Evolutionary conservation across 495 filamentous ascomycete species (phyloP).

Genomic region (Trichoderma virens): DNA sequence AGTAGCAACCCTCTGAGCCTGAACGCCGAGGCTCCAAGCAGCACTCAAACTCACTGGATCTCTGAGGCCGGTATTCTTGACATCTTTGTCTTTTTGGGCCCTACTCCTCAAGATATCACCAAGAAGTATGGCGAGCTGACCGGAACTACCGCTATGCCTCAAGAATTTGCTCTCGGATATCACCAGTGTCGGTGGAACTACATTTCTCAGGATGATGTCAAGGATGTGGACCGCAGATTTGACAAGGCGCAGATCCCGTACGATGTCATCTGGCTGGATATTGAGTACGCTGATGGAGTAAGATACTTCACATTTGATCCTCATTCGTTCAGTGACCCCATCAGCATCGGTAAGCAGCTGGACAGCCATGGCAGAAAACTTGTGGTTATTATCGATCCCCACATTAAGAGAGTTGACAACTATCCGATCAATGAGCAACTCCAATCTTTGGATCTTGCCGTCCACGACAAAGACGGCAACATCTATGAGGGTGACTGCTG

Average conservation of each 20-base stretch:
- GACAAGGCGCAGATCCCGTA: constrained; percentile 92
- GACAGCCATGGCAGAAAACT: constrained; percentile 79
- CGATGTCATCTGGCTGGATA: constrained; percentile 97
- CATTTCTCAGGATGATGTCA: constrained; percentile 90
- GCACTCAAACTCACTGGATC: constrained; percentile 92
- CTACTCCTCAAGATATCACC: constrained; percentile 70
- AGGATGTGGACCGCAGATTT: constrained; percentile 91
- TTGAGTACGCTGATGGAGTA: constrained; percentile 92
- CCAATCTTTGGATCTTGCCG: constrained; percentile 70
- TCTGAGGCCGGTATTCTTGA: constrained; percentile 87
- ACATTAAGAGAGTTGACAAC: constrained; percentile 84
- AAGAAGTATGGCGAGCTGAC: constrained; percentile 85
- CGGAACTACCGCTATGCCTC: constrained; percentile 83
- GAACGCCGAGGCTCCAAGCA: constrained; percentile 56
- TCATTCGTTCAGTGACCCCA: constrained; percentile 75
- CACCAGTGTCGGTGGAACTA: constrained; percentile 99
- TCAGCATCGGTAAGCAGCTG: constrained; percentile 79
- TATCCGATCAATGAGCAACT: constrained; percentile 74
- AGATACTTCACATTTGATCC: constrained; percentile 98
- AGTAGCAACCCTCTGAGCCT: constrained; percentile 70
- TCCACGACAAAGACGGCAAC: constrained; percentile 82
- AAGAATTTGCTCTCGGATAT: constrained; percentile 85
- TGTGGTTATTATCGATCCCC: constrained; percentile 91
- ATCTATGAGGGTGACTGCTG: constrained; percentile 96
- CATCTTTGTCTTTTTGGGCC: constrained; percentile 89